phyloP scores from a whole-genome alignment of 2,329 filamentous ascomycete genomes.

The Aspergillus nomiae region DNA sequence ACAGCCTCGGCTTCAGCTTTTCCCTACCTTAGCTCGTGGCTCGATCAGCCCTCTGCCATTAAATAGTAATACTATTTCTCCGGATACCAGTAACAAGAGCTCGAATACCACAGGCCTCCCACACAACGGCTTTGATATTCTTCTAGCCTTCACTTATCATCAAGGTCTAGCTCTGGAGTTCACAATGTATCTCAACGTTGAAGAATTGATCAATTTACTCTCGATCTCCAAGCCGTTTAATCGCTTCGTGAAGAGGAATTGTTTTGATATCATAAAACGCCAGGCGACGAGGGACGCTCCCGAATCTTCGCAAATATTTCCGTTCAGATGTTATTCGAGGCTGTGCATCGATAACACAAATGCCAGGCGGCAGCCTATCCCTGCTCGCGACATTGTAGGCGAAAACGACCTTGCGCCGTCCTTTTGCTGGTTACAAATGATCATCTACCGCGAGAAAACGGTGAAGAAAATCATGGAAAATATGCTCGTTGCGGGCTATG shows the following conservation, averaged over 20 bases:
- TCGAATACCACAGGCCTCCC: neutral
- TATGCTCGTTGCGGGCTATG: slow-evolving; percentile 61
- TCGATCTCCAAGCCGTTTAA: slow-evolving; percentile 66
- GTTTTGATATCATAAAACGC: slow-evolving; percentile 60
- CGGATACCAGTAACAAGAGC: neutral
- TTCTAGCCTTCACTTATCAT: slow-evolving; percentile 15
- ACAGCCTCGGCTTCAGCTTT: neutral
- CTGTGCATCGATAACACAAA: slow-evolving; percentile 49
- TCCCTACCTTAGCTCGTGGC: neutral
- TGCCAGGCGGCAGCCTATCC: slow-evolving; percentile 51
- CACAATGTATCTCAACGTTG: slow-evolving; percentile 55
- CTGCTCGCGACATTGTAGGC: neutral
- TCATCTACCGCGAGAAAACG: slow-evolving; percentile 59
- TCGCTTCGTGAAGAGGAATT: slow-evolving; percentile 59
- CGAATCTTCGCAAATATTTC: slow-evolving; percentile 60
- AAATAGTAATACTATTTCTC: neutral
- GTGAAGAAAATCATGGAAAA: slow-evolving; percentile 64
- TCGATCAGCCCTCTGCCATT: neutral
- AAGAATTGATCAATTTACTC: slow-evolving; percentile 66
- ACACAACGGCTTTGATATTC: slow-evolving; percentile 14
- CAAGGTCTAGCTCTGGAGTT: slow-evolving; percentile 59
- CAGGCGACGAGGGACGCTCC: slow-evolving; percentile 59
- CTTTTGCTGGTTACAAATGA: slow-evolving; percentile 69
- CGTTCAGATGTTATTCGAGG: slow-evolving; percentile 60
- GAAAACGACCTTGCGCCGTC: slow-evolving; percentile 55